Evolutionary conservation across 495 filamentous ascomycete species (phyloP).

Genomic region (Chaetomium tenue): DNA sequence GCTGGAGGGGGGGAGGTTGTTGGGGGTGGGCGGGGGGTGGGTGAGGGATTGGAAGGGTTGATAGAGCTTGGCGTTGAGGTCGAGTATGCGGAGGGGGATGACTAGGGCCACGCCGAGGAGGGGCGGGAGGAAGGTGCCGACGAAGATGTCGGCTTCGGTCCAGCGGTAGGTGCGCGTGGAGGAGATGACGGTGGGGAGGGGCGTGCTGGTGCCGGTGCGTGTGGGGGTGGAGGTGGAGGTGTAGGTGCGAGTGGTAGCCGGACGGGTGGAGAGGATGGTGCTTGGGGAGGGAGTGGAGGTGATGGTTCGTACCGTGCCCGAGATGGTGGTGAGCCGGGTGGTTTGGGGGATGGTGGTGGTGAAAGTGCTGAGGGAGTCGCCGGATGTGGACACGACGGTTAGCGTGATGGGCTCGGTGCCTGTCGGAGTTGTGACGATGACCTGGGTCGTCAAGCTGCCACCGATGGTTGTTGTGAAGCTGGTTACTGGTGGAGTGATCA

Average conservation of each 20-base stretch:
- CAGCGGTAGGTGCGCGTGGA: constrained; percentile 26
- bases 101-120: constrained; percentile 34
- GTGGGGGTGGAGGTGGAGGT: constrained; percentile 25
- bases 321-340: constrained; percentile 34
- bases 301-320: constrained; percentile 32
- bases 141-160: constrained; percentile 35
- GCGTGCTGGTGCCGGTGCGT: neutral
- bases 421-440: constrained; percentile 33
- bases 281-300: constrained; percentile 31
- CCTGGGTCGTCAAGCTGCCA: constrained; percentile 29
- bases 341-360: constrained; percentile 30
- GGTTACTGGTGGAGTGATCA: constrained; percentile 31
- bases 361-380: constrained; percentile 30
- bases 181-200: constrained; percentile 20
- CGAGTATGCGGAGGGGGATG: constrained; percentile 39
- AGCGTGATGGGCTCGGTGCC: constrained; percentile 30
- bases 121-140: constrained; percentile 40
- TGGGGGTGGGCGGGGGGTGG: constrained; percentile 15
- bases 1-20: constrained; percentile 9
- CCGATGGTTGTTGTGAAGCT: constrained; percentile 34
- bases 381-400: constrained; percentile 31
- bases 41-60: constrained; percentile 41
- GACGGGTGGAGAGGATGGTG: constrained; percentile 28
- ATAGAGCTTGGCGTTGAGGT: constrained; percentile 41
- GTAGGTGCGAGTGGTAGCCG: constrained; percentile 26